phyloP scores from a whole-genome alignment of 495 filamentous ascomycete genomes.

The Penicillium egyptiacum region DNA sequence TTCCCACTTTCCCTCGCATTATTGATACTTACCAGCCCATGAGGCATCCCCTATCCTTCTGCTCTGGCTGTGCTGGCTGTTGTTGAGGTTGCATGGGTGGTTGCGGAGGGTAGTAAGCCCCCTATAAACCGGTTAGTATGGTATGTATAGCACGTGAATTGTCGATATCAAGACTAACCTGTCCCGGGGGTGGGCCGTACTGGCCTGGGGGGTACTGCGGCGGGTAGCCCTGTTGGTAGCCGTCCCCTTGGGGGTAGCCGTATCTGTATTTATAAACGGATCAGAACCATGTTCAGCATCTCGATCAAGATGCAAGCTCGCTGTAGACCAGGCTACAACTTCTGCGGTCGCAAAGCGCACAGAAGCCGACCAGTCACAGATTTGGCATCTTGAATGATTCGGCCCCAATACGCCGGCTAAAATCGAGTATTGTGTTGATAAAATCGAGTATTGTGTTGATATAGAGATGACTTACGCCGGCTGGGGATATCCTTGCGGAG shows the following conservation, averaged over 20 bases:
- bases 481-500: slow-evolving; percentile 17
- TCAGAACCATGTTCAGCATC: not conserved
- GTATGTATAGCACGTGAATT: not conserved
- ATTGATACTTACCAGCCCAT: slow-evolving; percentile 52
- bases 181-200: slow-evolving; percentile 25
- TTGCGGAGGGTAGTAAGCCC: not conserved
- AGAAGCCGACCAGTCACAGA: not conserved
- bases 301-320: not conserved
- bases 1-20: not conserved
- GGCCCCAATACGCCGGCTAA: no score
- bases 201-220: slow-evolving; percentile 10
- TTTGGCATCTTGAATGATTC: no score
- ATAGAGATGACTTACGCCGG: slow-evolving; percentile 23
- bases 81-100: slow-evolving; percentile 35
- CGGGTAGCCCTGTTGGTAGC: slow-evolving; percentile 16
- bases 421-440: no score
- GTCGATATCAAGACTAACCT: not conserved
- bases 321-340: no score
- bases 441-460: no score
- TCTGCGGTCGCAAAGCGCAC: not conserved
- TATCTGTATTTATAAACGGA: slow-evolving; percentile 10
- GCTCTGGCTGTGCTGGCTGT: slow-evolving; percentile 34
- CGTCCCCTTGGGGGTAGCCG: slow-evolving; percentile 19
- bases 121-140: not conserved
- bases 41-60: slow-evolving; percentile 61